These are phyloP conservation scores for Naumovozyma baii DNA, from an alignment of 805 yeast genomes.

Conservation along the genomic window DNA sequence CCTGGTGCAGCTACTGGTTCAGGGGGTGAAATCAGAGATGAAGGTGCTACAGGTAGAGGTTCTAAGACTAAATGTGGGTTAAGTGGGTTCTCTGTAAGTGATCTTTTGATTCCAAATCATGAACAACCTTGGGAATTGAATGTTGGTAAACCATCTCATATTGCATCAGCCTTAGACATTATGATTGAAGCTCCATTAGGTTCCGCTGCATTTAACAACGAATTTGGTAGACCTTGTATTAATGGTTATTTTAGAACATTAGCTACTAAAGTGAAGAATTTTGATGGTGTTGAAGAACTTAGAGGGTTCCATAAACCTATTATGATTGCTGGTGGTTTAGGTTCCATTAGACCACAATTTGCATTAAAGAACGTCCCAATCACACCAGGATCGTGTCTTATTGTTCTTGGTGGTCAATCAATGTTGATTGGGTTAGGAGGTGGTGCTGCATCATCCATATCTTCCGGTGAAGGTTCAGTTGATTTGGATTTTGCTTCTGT, in stretches of 20 bases:
- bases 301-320: constrained; percentile 98
- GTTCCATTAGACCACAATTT: constrained; percentile 87
- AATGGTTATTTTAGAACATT: constrained; percentile 94
- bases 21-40: constrained; percentile 99
- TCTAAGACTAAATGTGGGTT: constrained; percentile 95
- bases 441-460: constrained; percentile 96
- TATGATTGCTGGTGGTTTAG: constrained; percentile 99
- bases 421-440: constrained; percentile 99
- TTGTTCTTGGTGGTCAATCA: constrained; percentile 94
- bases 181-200: constrained; percentile 98
- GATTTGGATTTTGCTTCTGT: constrained; percentile 97
- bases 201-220: constrained; percentile 96
- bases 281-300: constrained; percentile 55
- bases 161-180: constrained; percentile 85
- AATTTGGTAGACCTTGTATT: constrained; percentile 96
- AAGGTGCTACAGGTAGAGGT: constrained; percentile 99
- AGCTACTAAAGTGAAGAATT: constrained; percentile 63
- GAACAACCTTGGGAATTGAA: constrained; percentile 93
- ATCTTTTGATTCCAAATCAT: constrained; percentile 73
- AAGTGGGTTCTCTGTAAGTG: constrained; percentile 87
- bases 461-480: constrained; percentile 95
- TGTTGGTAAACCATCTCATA: constrained; percentile 85
- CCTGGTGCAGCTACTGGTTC: constrained; percentile 99
- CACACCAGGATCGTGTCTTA: constrained; percentile 83
- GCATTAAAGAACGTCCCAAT: constrained; percentile 81